Base-by-base conservation (phyloP, 2,329 filamentous ascomycete genomes). In the Nigrospora osmanthi region DNA sequence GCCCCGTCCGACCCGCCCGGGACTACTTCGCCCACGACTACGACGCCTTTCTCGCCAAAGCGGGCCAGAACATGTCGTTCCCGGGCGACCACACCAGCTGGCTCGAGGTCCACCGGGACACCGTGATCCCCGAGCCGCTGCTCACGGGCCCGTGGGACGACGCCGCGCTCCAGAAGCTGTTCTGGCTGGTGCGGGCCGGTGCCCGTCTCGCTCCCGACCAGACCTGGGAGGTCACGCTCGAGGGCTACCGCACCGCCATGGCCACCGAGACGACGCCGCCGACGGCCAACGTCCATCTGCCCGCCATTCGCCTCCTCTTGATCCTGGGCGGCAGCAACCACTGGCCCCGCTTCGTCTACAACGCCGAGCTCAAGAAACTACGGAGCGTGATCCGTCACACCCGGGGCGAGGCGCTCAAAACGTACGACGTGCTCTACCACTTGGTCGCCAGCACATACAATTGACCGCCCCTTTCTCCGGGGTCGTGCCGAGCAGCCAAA, bases 151-250 rank as follows among this genome's bases (percentile, higher is more conserved):
- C 70, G 0, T 72, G 67, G 68, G 54, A 64, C 19, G 64, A 65
- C 4, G 62, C 64, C 34, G 54, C 59, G 36, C 54, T 61, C 19
- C 61, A 65, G 35, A 68, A 69, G 28, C 57, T 74, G 6, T 71
- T 72, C 53, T 74, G 71, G 71, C 58, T 75, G 16, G 55, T 63
- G 11, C 63, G 67, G 33, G 65, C 60, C 6, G 69, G 70, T 13
- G 58, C 65, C 42, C 53, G 50, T 5, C 37, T 65, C 10, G 56
- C 58, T 16, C 48, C 57, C 1, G 51, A 59, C 33, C 57, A 62
- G 46, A 57, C 66, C 1, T 74, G 71, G 71, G 71, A 75, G 46
- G 40, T 61, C 28, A 68, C 63, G 40, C 47, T 62, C 4, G 52
- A 64, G 38, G 62, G 61, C 34, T 61, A 69, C 37, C 62, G 56